Base-by-base conservation (phyloP, 306 rosid species). In the Albizia julibrissin region DNA sequence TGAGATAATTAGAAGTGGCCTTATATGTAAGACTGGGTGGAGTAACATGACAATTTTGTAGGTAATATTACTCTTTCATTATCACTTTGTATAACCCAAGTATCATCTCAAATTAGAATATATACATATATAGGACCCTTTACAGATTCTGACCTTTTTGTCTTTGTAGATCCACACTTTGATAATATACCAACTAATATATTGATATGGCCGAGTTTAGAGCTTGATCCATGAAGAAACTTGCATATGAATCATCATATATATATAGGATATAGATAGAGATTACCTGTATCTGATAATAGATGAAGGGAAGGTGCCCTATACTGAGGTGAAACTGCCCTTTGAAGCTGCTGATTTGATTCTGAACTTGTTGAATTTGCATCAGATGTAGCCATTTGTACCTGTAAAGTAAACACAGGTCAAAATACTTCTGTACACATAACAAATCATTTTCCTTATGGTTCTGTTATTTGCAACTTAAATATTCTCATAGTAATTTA, bases 221-320 rank as follows among this genome's bases (percentile, higher is more conserved):
- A 46, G 50, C 50, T 46, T 46, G 50, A 42, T 42, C 46, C 46
- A 4, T 42, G 46, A 42, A 42, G 46, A 42, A 54, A 54, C 11
- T 54, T 19, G 10, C 61, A 54, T 54, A 2, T 54, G 26, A 6
- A 54, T 54, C 61, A 18, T 54, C 26, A 54, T 54, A 15, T 52
- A 15, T 52, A 15, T 52, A 6, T 3, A 4, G 46, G 46, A 10
- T 6, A 1, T 42, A 42, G 46, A 1, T 29, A 8, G 37, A 72
- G 52, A 69, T 69, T 78, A 84, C 89, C 14, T 74, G 69, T 49
- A n/a, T 80, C 76, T 14, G n/a, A 74, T 10, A 74, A 74, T 4
- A 77, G 52, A 81, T 86, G 72, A 54, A 78, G 72, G 52, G 58
- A 58, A 77, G 89, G 87, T 47, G 39, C 68, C 66, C 81, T 69